phyloP scores from a whole-genome alignment of 1,139 yeast genomes.

The Protomyces pachydermus region DNA sequence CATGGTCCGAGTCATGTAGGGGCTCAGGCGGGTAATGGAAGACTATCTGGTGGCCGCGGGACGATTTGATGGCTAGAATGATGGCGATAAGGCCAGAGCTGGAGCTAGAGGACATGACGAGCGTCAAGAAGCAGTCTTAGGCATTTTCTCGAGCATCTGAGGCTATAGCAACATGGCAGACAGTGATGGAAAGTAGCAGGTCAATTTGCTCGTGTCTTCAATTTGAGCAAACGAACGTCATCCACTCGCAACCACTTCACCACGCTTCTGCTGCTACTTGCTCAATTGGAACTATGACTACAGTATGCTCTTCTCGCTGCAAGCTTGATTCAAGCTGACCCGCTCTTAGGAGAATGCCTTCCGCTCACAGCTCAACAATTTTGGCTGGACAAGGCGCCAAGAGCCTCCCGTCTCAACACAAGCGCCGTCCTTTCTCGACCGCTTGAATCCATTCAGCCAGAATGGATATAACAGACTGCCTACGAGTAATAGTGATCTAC shows the following conservation, averaged over 20 bases:
- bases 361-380: conserved; percentile 15
- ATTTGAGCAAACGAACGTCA: too few relatives aligned
- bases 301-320: not conserved
- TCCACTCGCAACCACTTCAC: too few relatives aligned
- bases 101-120: not conserved
- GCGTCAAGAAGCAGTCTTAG: not conserved
- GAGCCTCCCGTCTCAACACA: conserved; percentile 14
- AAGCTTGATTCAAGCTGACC: not conserved
- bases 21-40: conserved; percentile 29
- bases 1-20: not conserved
- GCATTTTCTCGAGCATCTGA: not conserved
- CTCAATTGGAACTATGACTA: not conserved
- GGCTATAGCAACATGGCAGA: too few relatives aligned
- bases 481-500: conserved; percentile 7
- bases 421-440: conserved; percentile 10
- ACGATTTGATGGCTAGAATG: conserved; percentile 28
- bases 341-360: conserved; percentile 4
- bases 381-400: conserved; percentile 23
- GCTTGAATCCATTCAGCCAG: conserved; percentile 16
- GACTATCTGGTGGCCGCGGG: conserved; percentile 27
- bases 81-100: conserved; percentile 26
- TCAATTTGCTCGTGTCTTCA: too few relatives aligned
- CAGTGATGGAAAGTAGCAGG: too few relatives aligned
- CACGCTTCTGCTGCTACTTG: not conserved
- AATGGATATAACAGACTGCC: conserved; percentile 17